phyloP scores from a whole-genome alignment of 768 basidiomycete species.

The Boletus eberwhitei region DNA sequence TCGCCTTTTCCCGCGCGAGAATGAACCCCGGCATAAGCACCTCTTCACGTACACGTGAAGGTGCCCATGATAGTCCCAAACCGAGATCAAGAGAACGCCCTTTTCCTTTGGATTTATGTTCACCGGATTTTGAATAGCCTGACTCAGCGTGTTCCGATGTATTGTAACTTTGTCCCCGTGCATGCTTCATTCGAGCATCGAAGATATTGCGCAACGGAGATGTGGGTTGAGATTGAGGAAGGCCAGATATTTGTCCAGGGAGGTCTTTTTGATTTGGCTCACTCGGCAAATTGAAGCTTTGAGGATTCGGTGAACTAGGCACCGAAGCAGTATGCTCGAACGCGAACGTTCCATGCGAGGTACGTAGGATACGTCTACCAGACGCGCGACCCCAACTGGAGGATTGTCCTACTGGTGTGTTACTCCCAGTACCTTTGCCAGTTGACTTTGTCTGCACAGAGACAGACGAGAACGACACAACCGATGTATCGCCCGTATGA shows the following conservation, averaged over 20 bases:
- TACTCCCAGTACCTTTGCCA: constrained; percentile 18
- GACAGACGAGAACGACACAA: constrained; percentile 32
- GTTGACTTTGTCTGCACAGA: constrained; percentile 42
- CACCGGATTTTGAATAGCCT: constrained; percentile 10
- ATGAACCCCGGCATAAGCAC: constrained; percentile 48
- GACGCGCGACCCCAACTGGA: constrained; percentile 60
- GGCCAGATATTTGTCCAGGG: constrained; percentile 5
- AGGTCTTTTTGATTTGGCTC: constrained; percentile 6
- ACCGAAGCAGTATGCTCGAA: constrained; percentile 69
- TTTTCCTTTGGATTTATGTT: constrained; percentile 40
- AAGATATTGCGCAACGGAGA: constrained; percentile 31
- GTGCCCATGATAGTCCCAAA: constrained; percentile 70
- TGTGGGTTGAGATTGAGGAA: constrained; percentile 7
- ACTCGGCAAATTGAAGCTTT: constrained; percentile 16
- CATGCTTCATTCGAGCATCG: constrained; percentile 29
- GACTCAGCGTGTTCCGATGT: constrained; percentile 22
- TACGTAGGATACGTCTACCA: constrained; percentile 37
- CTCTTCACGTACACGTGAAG: constrained; percentile 62
- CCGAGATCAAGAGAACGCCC: constrained; percentile 73
- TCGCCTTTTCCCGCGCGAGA: constrained; percentile 29
- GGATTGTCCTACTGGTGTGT: constrained; percentile 37
- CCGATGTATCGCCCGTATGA: constrained; percentile 34
- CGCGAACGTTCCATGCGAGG: constrained; percentile 58
- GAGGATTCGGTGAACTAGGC: constrained; percentile 34
- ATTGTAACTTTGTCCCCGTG: constrained; percentile 24